Conservation (phyloP, 371 early-diverging fungal species). For the Zychaea mexicana region DNA sequence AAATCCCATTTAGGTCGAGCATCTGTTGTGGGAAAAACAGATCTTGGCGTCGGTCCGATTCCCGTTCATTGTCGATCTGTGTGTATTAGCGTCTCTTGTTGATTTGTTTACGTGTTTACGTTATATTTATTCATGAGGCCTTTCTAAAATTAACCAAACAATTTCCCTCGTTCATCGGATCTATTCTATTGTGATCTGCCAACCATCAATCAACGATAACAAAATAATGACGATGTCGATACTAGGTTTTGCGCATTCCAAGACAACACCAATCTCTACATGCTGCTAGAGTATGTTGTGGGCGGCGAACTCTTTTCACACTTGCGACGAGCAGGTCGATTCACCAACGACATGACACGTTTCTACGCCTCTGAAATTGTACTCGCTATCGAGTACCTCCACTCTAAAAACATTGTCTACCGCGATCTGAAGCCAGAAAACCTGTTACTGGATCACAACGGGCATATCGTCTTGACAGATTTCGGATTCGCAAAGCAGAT, state of each 20-base stretch:
- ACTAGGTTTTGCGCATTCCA: slow-evolving; percentile 86
- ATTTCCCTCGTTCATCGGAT: too few species aligned
- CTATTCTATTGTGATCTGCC: too few species aligned
- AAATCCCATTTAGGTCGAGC: slow-evolving; percentile 65
- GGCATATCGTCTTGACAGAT: slow-evolving; percentile 98
- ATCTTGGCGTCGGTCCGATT: slow-evolving; percentile 82
- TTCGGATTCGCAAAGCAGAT: slow-evolving; percentile 98
- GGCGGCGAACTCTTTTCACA: slow-evolving; percentile 97
- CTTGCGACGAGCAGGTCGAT: slow-evolving; percentile 87
- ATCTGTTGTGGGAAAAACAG: slow-evolving; percentile 91
- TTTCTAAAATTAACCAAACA: too few species aligned
- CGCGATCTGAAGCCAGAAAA: slow-evolving; percentile 97
- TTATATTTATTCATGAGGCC: too few species aligned
- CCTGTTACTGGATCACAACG: slow-evolving; percentile 84
- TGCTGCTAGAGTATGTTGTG: slow-evolving; percentile 96
- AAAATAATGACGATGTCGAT: too few species aligned
- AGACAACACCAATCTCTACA: slow-evolving; percentile 85
- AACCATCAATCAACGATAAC: too few species aligned
- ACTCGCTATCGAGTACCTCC: slow-evolving; percentile 73
- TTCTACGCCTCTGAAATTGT: slow-evolving; percentile 84
- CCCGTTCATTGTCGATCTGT: slow-evolving; percentile 92
- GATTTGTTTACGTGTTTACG: background rate
- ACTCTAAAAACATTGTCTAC: slow-evolving; percentile 91
- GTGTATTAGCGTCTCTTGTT: slow-evolving; percentile 18
- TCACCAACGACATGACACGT: slow-evolving; percentile 87